Evolutionary conservation across 176 grass and related monocot species (phyloP).

Genomic region (Melocanna baccifera): DNA sequence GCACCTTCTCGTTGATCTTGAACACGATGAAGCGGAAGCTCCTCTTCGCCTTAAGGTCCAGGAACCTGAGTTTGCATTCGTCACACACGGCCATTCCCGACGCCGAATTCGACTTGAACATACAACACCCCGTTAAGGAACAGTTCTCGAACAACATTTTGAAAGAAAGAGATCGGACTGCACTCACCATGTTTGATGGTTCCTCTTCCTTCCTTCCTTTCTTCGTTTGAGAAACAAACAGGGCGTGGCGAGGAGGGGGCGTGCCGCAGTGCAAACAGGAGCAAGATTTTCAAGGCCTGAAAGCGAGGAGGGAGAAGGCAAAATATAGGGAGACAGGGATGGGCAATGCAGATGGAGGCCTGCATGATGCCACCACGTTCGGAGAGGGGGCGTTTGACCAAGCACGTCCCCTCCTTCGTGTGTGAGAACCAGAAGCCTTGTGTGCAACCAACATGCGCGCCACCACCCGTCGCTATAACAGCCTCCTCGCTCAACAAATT

Average conservation of each 20-base stretch:
- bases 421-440: slow-evolving; percentile 44
- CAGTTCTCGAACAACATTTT: neutral
- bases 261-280: slow-evolving; percentile 1
- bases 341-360: slow-evolving; percentile 25
- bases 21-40: slow-evolving; percentile 98
- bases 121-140: slow-evolving; percentile 15
- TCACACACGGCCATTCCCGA: slow-evolving; percentile 96
- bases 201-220: slow-evolving; percentile 30
- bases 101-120: slow-evolving; percentile 79
- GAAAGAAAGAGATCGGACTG: neutral
- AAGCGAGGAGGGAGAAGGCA: slow-evolving; percentile 41
- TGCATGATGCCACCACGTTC: slow-evolving; percentile 49
- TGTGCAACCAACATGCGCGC: slow-evolving; percentile 45
- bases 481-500: neutral
- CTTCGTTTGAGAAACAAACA: slow-evolving; percentile 20
- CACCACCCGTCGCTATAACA: slow-evolving; percentile 48
- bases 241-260: neutral
- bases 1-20: slow-evolving; percentile 97
- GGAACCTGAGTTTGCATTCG: slow-evolving; percentile 94
- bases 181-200: slow-evolving; percentile 54
- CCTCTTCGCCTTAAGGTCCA: slow-evolving; percentile 86
- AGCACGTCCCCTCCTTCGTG: slow-evolving; percentile 49
- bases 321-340: slow-evolving; percentile 41
- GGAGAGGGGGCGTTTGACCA: slow-evolving; percentile 46
- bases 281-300: slow-evolving; percentile 57